Conservation (phyloP, 1,284 basidiomycete genomes). For the Dichomitus squalens region DNA sequence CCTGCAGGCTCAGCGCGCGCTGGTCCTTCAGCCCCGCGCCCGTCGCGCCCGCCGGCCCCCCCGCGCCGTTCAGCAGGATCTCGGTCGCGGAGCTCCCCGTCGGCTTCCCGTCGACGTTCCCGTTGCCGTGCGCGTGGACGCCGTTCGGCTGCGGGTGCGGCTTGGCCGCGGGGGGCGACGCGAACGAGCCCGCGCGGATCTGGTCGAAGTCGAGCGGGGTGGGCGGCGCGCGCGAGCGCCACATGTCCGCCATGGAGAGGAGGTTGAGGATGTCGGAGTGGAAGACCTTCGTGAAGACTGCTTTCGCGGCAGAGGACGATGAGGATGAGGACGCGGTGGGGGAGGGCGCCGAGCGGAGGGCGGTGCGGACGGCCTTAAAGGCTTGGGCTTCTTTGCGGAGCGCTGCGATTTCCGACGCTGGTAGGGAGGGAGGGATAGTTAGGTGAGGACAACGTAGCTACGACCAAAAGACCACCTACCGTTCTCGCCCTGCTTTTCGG, state of each 20-base stretch:
- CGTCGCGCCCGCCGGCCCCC: too few relatives aligned
- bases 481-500: conserved; percentile 88
- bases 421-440: neutral
- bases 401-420: conserved; percentile 89
- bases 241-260: conserved; percentile 97
- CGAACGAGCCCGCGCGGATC: conserved; percentile 67
- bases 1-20: conserved; percentile 69
- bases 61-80: conserved; percentile 25
- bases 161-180: conserved; percentile 31
- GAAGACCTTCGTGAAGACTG: conserved; percentile 93
- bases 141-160: conserved; percentile 19
- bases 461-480: conserved; percentile 43
- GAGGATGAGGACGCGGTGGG: conserved; percentile 33
- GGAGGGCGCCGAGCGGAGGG: conserved; percentile 50
- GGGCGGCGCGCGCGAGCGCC: conserved; percentile 87
- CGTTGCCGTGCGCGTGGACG: conserved; percentile 25
- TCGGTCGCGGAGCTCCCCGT: conserved; percentile 30
- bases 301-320: conserved; percentile 57
- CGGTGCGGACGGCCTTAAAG: conserved; percentile 78
- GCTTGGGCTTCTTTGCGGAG: conserved; percentile 89
- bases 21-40: conserved; percentile 80
- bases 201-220: conserved; percentile 80
- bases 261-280: conserved; percentile 86
- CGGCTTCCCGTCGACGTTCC: conserved; percentile 25
- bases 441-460: neutral